Evolutionary conservation across 345 rosid species (phyloP).

Genomic region (Abelmoschus esculentus): DNA sequence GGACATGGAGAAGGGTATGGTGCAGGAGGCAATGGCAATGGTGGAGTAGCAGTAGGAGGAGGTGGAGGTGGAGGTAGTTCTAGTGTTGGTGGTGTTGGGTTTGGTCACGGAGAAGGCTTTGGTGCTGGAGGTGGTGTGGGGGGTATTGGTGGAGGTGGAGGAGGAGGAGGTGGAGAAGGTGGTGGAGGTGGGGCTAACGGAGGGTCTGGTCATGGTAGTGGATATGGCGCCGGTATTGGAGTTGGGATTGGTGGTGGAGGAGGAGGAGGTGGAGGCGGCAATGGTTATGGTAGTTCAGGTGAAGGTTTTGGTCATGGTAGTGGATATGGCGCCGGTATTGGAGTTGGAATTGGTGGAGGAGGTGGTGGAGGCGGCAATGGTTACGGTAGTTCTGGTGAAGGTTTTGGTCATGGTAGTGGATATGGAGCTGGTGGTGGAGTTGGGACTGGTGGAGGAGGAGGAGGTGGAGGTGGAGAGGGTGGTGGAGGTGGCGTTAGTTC

Average conservation of each 20-base stretch:
- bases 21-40: slow-evolving; percentile 11
- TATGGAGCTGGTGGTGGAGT: too few species aligned
- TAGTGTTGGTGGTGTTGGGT: not conserved
- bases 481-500: slow-evolving; percentile 1
- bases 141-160: slow-evolving; percentile 16
- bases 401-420: too few species aligned
- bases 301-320: slow-evolving; percentile 23
- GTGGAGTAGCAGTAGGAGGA: slow-evolving; percentile 19
- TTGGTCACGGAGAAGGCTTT: slow-evolving; percentile 15
- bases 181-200: not conserved
- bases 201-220: slow-evolving; percentile 21
- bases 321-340: slow-evolving; percentile 21
- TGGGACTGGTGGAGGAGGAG: slow-evolving; percentile 15
- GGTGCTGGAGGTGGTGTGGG: slow-evolving; percentile 26
- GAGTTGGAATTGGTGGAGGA: slow-evolving; percentile 14
- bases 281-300: too few species aligned
- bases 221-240: slow-evolving; percentile 21
- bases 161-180: not conserved
- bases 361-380: not conserved
- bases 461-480: slow-evolving; percentile 7
- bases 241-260: slow-evolving; percentile 14
- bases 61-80: slow-evolving; percentile 2
- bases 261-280: not conserved
- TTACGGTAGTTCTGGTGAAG: too few species aligned
- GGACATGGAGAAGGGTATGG: slow-evolving; percentile 18